Evolutionary conservation across 352 stramenopile genomes (phyloP).

Genomic region (Phytophthora tubulina): DNA sequence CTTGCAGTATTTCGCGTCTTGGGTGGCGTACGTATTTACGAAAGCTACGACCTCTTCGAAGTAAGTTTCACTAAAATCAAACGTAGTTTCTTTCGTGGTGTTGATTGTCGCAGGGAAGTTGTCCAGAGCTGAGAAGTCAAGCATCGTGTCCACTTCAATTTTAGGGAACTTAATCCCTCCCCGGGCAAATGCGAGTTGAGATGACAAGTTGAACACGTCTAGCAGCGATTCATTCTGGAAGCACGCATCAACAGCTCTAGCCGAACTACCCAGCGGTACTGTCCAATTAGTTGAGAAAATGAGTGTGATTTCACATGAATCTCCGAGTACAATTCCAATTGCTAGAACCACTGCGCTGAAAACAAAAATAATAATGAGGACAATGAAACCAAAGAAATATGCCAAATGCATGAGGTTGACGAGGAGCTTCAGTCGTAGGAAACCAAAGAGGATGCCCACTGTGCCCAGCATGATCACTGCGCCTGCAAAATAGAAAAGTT

Average conservation of each 20-base stretch:
- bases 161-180: slow-evolving; percentile 62
- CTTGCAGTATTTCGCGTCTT: slow-evolving; percentile 27
- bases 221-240: slow-evolving; percentile 69
- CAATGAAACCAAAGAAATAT: slow-evolving; percentile 71
- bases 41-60: slow-evolving; percentile 30
- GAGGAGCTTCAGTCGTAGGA: slow-evolving; percentile 59
- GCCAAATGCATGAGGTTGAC: slow-evolving; percentile 74
- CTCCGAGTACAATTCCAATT: slow-evolving; percentile 61
- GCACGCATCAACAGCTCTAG: slow-evolving; percentile 61
- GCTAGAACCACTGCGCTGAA: slow-evolving; percentile 58
- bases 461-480: slow-evolving; percentile 53
- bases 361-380: slow-evolving; percentile 64
- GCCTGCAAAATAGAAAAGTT: slow-evolving; percentile 56
- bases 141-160: slow-evolving; percentile 41
- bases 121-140: slow-evolving; percentile 61
- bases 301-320: slow-evolving; percentile 60
- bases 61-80: slow-evolving; percentile 30
- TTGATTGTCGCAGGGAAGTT: slow-evolving; percentile 43
- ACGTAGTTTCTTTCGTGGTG: slow-evolving; percentile 38
- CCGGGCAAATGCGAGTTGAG: slow-evolving; percentile 58
- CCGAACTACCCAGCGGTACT: slow-evolving; percentile 48
- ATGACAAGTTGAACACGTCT: slow-evolving; percentile 59
- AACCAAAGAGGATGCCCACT: slow-evolving; percentile 65
- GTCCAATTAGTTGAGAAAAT: slow-evolving; percentile 69
- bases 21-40: slow-evolving; percentile 45